These are phyloP conservation scores for Periconia sp. DNA, from an alignment of 2,329 filamentous ascomycete genomes.

Conservation along the genomic window DNA sequence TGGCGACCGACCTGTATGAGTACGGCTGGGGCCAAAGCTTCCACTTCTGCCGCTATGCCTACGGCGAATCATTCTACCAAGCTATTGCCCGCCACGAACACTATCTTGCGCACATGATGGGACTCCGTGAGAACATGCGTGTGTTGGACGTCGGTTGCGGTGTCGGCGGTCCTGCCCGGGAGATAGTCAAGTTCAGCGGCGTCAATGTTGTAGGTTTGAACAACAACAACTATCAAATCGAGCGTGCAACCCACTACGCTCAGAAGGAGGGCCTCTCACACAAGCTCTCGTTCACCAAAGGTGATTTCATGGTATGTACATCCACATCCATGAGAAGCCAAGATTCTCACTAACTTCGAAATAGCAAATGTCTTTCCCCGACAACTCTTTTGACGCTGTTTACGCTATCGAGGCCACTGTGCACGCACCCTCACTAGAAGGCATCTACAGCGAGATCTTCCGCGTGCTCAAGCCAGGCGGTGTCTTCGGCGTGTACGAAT, in stretches of 20 bases:
- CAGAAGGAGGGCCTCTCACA: constrained; percentile 75
- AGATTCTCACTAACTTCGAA: constrained; percentile 10
- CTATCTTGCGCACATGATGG: constrained; percentile 89
- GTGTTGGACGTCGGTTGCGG: constrained; percentile 96
- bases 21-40: constrained; percentile 96
- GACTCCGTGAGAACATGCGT: constrained; percentile 81
- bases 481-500: constrained; percentile 96
- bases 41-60: constrained; percentile 94
- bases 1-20: constrained; percentile 95
- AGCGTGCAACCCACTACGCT: constrained; percentile 86
- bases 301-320: constrained; percentile 80
- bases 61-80: constrained; percentile 83
- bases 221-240: constrained; percentile 99
- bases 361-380: constrained; percentile 90
- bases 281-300: constrained; percentile 87
- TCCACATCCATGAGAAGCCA: not conserved
- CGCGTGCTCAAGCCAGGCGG: constrained; percentile 95
- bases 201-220: constrained; percentile 89
- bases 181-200: constrained; percentile 95
- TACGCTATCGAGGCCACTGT: constrained; percentile 98
- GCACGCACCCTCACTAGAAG: constrained; percentile 86
- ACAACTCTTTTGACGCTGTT: constrained; percentile 89
- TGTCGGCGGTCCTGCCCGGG: constrained; percentile 90
- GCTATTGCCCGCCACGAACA: constrained; percentile 97
- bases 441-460: constrained; percentile 93